Percentiles rank a stretch among this genome's conserved stretches.
These are phyloP conservation scores for Plasmodium vivax DNA, from an alignment of 169 alveolate species.

Conservation along the genomic window DNA sequence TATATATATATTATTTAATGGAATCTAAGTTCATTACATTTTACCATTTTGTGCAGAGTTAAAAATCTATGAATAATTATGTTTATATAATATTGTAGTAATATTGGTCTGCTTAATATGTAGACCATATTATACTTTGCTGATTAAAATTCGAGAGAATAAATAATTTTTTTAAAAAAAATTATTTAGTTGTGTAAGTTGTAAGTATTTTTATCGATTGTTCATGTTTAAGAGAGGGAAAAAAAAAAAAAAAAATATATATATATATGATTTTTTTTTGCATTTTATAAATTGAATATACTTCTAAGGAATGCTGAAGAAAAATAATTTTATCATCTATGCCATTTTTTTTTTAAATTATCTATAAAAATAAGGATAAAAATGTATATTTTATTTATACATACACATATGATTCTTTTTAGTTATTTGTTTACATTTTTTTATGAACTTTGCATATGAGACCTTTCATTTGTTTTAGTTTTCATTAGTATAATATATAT, in stretches of 20 bases:
- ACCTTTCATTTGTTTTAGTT: background rate
- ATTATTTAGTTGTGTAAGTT: background rate
- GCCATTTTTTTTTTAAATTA: background rate
- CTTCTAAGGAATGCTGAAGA: background rate
- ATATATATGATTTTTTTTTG: background rate
- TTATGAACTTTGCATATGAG: background rate
- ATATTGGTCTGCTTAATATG: background rate
- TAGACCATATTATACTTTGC: background rate
- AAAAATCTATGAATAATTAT: background rate
- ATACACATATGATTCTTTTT: background rate
- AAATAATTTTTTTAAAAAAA: too few relatives aligned
- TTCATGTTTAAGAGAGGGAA: background rate
- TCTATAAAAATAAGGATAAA: background rate
- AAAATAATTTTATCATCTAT: background rate
- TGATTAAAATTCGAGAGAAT: background rate
- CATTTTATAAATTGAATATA: background rate
- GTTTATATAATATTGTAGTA: background rate
- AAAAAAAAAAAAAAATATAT: too few relatives aligned
- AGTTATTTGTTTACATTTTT: background rate
- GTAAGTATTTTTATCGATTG: background rate
- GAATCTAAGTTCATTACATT: background rate
- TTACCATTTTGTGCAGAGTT: background rate
- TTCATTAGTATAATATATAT: background rate
- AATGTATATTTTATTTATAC: background rate
- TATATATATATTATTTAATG: background rate